phyloP scores from a whole-genome alignment of 495 filamentous ascomycete genomes.

The Penicillium simplicissimum region DNA sequence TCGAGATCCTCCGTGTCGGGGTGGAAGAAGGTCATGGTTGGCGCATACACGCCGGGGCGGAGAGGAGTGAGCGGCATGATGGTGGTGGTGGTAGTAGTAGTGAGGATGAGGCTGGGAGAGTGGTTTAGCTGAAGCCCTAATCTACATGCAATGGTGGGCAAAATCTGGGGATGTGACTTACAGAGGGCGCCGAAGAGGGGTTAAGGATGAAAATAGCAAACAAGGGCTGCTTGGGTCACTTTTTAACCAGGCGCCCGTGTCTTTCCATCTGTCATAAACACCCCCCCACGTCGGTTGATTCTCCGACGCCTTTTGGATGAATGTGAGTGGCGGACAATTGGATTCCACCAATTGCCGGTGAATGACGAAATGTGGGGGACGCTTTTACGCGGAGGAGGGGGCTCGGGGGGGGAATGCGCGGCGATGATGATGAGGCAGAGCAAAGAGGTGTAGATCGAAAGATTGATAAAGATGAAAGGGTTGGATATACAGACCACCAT shows the following conservation, averaged over 20 bases:
- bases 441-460: background rate
- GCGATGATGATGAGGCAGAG: background rate
- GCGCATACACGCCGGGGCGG: constrained; percentile 83
- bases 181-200: background rate
- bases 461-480: background rate
- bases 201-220: background rate
- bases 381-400: constrained; percentile 8
- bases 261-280: background rate
- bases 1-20: constrained; percentile 81
- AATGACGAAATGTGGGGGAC: constrained; percentile 23
- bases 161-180: background rate
- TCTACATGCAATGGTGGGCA: background rate
- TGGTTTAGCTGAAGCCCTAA: background rate
- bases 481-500: background rate
- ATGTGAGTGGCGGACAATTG: constrained; percentile 26
- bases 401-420: background rate
- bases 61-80: constrained; percentile 58
- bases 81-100: constrained; percentile 5
- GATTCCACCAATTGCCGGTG: constrained; percentile 26
- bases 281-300: constrained; percentile 34
- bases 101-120: background rate
- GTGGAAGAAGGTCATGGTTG: constrained; percentile 90
- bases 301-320: constrained; percentile 18
- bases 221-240: background rate
- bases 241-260: constrained; percentile 2